These are phyloP conservation scores for Ascochyta lentis DNA, from an alignment of 2,329 filamentous ascomycete genomes.

Conservation along the genomic window DNA sequence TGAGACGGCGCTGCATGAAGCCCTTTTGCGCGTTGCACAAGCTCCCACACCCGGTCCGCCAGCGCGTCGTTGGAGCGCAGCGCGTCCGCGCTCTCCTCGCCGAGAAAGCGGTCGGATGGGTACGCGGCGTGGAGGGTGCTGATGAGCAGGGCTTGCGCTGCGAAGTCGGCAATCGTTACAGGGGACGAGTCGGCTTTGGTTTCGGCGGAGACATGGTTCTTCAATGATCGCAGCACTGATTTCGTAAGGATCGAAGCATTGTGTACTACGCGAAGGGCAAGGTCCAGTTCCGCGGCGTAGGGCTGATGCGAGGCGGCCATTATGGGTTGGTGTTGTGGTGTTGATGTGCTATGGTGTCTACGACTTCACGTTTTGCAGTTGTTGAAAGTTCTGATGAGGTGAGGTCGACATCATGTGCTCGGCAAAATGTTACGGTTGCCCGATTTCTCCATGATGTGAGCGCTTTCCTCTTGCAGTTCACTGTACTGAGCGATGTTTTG, in stretches of 20 bases:
- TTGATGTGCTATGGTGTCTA: constrained; percentile 12
- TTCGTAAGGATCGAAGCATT: constrained; percentile 66
- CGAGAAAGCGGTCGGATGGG: constrained; percentile 64
- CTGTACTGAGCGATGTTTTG: constrained; percentile 1
- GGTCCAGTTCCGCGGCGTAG: constrained; percentile 39
- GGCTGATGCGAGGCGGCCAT: constrained; percentile 12
- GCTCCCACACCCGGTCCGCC: constrained; percentile 61
- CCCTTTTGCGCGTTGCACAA: constrained; percentile 53
- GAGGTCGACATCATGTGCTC: constrained; percentile 17
- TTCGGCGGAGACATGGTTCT: constrained; percentile 56
- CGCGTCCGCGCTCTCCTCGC: constrained; percentile 65
- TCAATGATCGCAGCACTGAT: constrained; percentile 56
- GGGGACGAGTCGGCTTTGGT: constrained; percentile 66
- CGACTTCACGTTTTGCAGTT: constrained; percentile 2
- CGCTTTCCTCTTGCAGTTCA: neutral
- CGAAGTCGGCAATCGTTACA: constrained; percentile 70
- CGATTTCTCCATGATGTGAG: neutral
- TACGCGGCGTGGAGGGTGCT: constrained; percentile 61
- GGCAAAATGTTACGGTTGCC: constrained; percentile 12
- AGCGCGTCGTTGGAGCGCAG: constrained; percentile 59
- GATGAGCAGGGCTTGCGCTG: constrained; percentile 68
- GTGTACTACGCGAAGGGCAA: constrained; percentile 56
- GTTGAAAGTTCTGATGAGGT: constrained; percentile 4
- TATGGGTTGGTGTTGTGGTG: neutral
- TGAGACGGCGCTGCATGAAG: constrained; percentile 33